Base-by-base conservation (phyloP, 768 basidiomycete species). In the Boletus bicolor region DNA sequence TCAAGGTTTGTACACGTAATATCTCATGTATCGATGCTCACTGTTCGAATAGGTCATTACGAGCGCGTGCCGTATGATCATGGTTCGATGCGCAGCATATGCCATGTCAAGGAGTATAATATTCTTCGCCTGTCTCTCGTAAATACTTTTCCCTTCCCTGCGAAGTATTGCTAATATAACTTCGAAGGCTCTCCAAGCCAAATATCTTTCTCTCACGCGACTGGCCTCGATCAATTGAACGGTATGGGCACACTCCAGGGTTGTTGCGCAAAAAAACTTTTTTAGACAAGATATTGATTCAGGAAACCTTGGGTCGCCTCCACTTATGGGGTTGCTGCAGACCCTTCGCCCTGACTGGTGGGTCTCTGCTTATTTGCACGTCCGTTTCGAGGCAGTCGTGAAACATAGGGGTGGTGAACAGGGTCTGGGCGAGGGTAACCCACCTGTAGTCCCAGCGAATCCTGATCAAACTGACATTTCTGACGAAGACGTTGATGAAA, bases 161-260 rank as follows among this genome's bases (percentile, higher is more conserved):
- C 19, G 28, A 28, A 4, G 10, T 19, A 35, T 38, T 39, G 12
- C 44, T 55, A 24, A 54, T n/a, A 49, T 51, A 34, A 7, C 5
- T 28, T 49, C 12, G 30, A 54, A 54, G 79, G 89, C 76, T 89
- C 37, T 78, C 85, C 5, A 76, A 79, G 10, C 80, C 86, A 7
- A 73, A 84, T 28, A 80, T 98, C 30, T 91, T 98, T 76, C 78
- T 98, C 36, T 98, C 95, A 2, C 96, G 98, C 68, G 97, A 98
- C 72, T 99, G 96, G 97, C 97, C 97, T 0, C 80, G 82, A 41
- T 79, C 79, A 2, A 94, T 99, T 51, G 93, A 89, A 56, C 83
- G 84, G 9, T 78, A 93, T 59, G 94, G 95, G 17, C 80, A 98
- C 64, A 70, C 86, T 8, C 63, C 65, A 7, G 76, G 64, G 10